These are phyloP conservation scores for Pseudogymnoascus pannorum DNA, from an alignment of 2,329 filamentous ascomycete species.

Conservation along the genomic window DNA sequence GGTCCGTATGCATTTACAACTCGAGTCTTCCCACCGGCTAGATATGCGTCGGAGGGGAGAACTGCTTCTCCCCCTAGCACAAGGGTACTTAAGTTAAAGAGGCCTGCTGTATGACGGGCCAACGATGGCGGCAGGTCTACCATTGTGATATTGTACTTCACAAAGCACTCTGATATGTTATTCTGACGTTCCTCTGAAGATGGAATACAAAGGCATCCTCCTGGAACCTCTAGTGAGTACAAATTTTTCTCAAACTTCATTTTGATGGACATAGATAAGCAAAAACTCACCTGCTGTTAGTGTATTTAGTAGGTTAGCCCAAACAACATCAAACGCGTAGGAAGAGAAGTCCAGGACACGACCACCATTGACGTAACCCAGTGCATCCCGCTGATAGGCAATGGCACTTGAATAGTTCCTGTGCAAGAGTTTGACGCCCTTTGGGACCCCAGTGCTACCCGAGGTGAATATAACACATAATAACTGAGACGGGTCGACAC, in stretches of 20 bases:
- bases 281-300: slow-evolving; percentile 2
- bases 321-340: slow-evolving; percentile 17
- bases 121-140: slow-evolving; percentile 16
- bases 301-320: slow-evolving; percentile 15
- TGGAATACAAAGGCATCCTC: slow-evolving; percentile 16
- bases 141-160: slow-evolving; percentile 14
- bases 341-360: slow-evolving; percentile 13
- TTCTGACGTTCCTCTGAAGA: slow-evolving; percentile 16
- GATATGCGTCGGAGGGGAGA: background rate
- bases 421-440: slow-evolving; percentile 11
- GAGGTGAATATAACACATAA: slow-evolving; percentile 13
- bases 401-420: background rate
- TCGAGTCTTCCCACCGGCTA: slow-evolving; percentile 12
- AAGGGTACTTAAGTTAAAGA: slow-evolving; percentile 14
- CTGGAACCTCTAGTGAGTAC: slow-evolving; percentile 1
- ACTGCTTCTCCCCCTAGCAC: slow-evolving; percentile 16
- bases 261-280: background rate
- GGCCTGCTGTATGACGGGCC: slow-evolving; percentile 11
- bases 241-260: background rate
- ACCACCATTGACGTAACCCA: background rate
- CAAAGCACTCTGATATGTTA: slow-evolving; percentile 15
- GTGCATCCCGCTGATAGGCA: background rate
- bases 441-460: slow-evolving; percentile 15
- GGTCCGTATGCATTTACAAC: slow-evolving; percentile 17
- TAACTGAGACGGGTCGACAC: background rate